Conservation (phyloP, 257 asterid genomes). For the Orobanche coerulescens region DNA sequence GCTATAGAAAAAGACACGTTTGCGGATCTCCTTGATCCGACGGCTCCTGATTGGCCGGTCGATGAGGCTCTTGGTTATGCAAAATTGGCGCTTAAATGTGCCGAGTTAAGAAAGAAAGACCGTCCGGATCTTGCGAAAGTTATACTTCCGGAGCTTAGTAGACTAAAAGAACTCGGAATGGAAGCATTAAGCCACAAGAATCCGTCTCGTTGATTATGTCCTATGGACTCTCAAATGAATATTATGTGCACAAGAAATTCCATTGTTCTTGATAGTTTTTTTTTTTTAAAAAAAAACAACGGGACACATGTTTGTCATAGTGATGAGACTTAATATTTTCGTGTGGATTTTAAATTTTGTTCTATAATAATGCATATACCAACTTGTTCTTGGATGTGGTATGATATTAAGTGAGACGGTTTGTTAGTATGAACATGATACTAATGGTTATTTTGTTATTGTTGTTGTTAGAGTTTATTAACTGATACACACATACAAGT, state of each 20-base stretch:
- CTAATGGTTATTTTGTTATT: no score
- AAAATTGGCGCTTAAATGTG: constrained; percentile 41
- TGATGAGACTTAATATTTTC: not conserved
- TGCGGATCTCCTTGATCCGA: constrained; percentile 47
- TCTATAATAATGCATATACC: not conserved
- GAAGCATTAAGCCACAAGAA: not conserved
- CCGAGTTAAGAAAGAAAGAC: constrained; percentile 52
- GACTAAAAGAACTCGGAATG: constrained; percentile 41
- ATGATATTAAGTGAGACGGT: not conserved
- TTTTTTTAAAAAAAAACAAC: no score
- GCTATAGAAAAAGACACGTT: constrained; percentile 43
- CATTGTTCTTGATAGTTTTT: no score
- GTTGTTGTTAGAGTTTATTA: no score
- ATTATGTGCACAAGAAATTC: not conserved
- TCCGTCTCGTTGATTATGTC: not conserved
- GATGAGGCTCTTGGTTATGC: constrained; percentile 46
- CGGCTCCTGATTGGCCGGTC: constrained; percentile 50
- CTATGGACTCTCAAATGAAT: no score
- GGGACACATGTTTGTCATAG: not conserved
- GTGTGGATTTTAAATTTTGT: not conserved
- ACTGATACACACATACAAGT: no score
- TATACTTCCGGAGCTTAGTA: constrained; percentile 47
- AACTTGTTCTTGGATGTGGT: not conserved
- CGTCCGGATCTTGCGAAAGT: constrained; percentile 51
- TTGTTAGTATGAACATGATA: not conserved